Evolutionary conservation across 2,329 filamentous ascomycete species (phyloP).

Genomic region (Exophiala sp.): DNA sequence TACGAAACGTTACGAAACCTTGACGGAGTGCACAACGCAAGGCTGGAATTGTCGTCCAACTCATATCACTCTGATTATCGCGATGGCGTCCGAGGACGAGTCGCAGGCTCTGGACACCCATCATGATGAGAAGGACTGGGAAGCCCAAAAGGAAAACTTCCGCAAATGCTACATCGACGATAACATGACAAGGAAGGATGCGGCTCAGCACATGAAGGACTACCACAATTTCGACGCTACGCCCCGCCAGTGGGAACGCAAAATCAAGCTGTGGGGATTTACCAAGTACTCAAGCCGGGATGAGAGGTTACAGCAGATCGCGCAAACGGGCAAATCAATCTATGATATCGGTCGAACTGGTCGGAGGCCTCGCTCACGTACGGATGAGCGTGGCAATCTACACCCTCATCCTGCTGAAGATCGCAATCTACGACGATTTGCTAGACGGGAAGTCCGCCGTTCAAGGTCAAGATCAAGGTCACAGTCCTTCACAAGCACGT

Average conservation of each 20-base stretch:
- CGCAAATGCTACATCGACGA: constrained; percentile 24
- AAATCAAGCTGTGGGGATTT: constrained; percentile 28
- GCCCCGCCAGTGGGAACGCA: constrained; percentile 28
- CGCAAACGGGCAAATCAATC: constrained; percentile 22
- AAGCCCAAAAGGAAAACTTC: constrained; percentile 25
- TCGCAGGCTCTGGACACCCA: constrained; percentile 16
- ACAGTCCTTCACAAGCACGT: constrained; percentile 12
- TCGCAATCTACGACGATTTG: constrained; percentile 27
- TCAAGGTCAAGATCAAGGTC: constrained; percentile 23
- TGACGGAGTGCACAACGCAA: not conserved
- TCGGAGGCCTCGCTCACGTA: constrained; percentile 23
- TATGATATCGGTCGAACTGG: constrained; percentile 25
- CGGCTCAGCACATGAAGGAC: constrained; percentile 22
- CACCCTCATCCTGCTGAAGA: constrained; percentile 23
- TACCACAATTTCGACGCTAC: constrained; percentile 25
- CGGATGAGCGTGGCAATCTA: constrained; percentile 18
- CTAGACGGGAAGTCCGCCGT: constrained; percentile 25
- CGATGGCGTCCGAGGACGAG: constrained; percentile 25
- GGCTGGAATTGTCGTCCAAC: not conserved
- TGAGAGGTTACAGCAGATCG: constrained; percentile 24
- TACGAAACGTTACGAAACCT: not conserved
- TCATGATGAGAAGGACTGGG: constrained; percentile 28
- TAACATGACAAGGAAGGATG: constrained; percentile 26
- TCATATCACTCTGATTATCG: not conserved
- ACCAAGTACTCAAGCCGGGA: constrained; percentile 26